These are phyloP conservation scores for Fragaria vesca DNA, from an alignment of 306 rosid genomes.

Conservation along the genomic window DNA sequence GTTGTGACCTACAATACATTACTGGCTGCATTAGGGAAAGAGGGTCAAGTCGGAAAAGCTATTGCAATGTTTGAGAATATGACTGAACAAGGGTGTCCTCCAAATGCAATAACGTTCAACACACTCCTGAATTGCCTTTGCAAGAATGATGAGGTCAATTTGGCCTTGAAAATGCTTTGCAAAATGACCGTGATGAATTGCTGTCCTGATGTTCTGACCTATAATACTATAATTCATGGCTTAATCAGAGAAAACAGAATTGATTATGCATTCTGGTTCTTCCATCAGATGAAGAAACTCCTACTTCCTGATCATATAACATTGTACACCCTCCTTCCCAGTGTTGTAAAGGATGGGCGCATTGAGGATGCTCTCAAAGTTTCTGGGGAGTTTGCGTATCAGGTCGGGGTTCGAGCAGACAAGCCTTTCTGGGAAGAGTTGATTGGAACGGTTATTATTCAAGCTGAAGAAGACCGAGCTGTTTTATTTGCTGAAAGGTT, in stretches of 20 bases:
- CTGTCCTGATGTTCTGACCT: slow-evolving; percentile 78
- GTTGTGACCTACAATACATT: slow-evolving; percentile 92
- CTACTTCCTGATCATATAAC: slow-evolving; percentile 82
- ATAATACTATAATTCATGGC: slow-evolving; percentile 82
- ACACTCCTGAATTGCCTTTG: slow-evolving; percentile 79
- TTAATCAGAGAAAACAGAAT: slow-evolving; percentile 60
- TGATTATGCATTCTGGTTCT: slow-evolving; percentile 83
- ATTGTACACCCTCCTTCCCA: slow-evolving; percentile 82
- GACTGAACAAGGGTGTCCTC: slow-evolving; percentile 71
- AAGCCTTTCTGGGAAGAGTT: slow-evolving; percentile 72
- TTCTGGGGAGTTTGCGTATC: slow-evolving; percentile 49
- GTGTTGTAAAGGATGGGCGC: slow-evolving; percentile 56
- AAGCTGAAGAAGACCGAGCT: slow-evolving; percentile 56
- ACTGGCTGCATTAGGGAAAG: slow-evolving; percentile 80
- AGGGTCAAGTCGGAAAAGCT: slow-evolving; percentile 56
- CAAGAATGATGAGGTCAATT: slow-evolving; percentile 78
- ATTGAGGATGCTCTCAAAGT: slow-evolving; percentile 65
- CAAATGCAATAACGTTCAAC: slow-evolving; percentile 76
- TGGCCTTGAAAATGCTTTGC: slow-evolving; percentile 65
- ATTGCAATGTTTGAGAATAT: slow-evolving; percentile 69
- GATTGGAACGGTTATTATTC: slow-evolving; percentile 65
- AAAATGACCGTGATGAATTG: slow-evolving; percentile 73
- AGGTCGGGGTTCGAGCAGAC: slow-evolving; percentile 36
- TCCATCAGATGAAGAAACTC: slow-evolving; percentile 89
- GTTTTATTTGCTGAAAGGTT: slow-evolving; percentile 68